Evolutionary conservation across 768 basidiomycete species (phyloP).

Genomic region (Boletus bicolor): DNA sequence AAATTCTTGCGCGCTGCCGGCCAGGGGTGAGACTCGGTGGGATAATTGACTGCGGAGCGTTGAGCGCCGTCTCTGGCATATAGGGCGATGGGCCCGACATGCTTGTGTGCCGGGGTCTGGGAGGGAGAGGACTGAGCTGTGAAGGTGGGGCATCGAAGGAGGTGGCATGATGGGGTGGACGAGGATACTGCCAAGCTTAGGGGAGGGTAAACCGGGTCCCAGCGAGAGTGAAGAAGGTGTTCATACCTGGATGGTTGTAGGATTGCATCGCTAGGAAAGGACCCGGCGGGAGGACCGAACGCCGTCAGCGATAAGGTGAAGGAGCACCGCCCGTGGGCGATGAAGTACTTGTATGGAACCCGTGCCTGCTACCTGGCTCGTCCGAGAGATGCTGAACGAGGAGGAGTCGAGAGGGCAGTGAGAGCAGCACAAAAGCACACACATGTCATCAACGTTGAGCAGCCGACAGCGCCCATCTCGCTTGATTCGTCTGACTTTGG

Average conservation of each 20-base stretch:
- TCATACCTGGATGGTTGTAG: slow-evolving; percentile 31
- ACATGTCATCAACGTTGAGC: slow-evolving; percentile 1
- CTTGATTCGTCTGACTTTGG: slow-evolving; percentile 5
- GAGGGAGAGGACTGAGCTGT: slow-evolving; percentile 2
- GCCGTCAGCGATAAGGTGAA: background rate
- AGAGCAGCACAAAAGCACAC: slow-evolving; percentile 1
- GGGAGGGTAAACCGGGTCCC: slow-evolving; percentile 2
- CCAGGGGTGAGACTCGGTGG: slow-evolving; percentile 28
- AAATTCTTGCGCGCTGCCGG: slow-evolving; percentile 16
- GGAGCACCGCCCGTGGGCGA: background rate
- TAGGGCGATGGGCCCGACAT: slow-evolving; percentile 9
- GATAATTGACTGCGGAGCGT: slow-evolving; percentile 10
- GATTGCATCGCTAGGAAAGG: slow-evolving; percentile 25
- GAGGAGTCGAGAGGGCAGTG: background rate
- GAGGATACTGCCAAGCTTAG: slow-evolving; percentile 20
- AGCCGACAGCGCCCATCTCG: slow-evolving; percentile 24
- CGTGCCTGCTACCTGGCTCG: background rate
- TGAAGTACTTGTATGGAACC: background rate
- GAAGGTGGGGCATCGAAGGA: slow-evolving; percentile 19
- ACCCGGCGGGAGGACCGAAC: background rate
- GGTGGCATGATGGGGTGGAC: slow-evolving; percentile 18
- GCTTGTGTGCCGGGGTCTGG: slow-evolving; percentile 24
- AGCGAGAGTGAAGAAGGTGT: background rate
- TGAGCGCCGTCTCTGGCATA: background rate
- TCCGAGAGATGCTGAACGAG: background rate